A percentile compares a stretch with the other conserved stretches of the same genome.
Evolutionary conservation across 495 filamentous ascomycete species (phyloP).

Genomic region (Daldinia grandis): DNA sequence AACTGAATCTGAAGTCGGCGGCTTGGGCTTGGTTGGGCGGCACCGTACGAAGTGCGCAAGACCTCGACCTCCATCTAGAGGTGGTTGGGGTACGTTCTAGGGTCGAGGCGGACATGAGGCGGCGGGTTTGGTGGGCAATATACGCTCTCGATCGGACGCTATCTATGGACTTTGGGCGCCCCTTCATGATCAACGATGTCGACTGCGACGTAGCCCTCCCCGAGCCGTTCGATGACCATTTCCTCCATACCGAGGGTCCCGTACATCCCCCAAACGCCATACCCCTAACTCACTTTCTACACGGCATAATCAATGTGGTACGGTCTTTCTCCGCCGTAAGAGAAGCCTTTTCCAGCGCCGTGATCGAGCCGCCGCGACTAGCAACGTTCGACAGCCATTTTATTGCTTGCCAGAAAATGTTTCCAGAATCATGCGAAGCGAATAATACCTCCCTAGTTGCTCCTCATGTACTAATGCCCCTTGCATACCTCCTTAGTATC

Average conservation of each 20-base stretch:
- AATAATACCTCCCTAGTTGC: constrained; percentile 71
- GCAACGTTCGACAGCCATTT: constrained; percentile 86
- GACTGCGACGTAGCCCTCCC: constrained; percentile 89
- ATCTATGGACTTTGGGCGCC: constrained; percentile 82
- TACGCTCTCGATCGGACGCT: constrained; percentile 89
- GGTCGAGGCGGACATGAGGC: constrained; percentile 87
- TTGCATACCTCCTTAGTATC: constrained; percentile 81
- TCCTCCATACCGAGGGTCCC: constrained; percentile 71
- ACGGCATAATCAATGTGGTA: constrained; percentile 83
- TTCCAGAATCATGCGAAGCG: constrained; percentile 76
- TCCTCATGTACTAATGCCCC: constrained; percentile 73
- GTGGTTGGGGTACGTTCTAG: constrained; percentile 47
- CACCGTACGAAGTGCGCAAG: constrained; percentile 85
- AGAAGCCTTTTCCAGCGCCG: constrained; percentile 72
- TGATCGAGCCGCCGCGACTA: constrained; percentile 74
- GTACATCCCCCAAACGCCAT: constrained; percentile 58
- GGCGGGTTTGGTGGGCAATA: constrained; percentile 93
- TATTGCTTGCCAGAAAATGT: constrained; percentile 72
- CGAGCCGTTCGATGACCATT: constrained; percentile 82
- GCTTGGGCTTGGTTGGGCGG: constrained; percentile 90
- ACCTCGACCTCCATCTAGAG: constrained; percentile 85
- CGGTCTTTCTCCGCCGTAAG: constrained; percentile 81
- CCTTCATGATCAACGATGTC: constrained; percentile 84
- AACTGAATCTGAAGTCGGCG: constrained; percentile 86
- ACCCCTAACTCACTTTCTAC: constrained; percentile 68